Conservation (phyloP, 352 stramenopile species). For the Globisporangium heterothallicum region DNA sequence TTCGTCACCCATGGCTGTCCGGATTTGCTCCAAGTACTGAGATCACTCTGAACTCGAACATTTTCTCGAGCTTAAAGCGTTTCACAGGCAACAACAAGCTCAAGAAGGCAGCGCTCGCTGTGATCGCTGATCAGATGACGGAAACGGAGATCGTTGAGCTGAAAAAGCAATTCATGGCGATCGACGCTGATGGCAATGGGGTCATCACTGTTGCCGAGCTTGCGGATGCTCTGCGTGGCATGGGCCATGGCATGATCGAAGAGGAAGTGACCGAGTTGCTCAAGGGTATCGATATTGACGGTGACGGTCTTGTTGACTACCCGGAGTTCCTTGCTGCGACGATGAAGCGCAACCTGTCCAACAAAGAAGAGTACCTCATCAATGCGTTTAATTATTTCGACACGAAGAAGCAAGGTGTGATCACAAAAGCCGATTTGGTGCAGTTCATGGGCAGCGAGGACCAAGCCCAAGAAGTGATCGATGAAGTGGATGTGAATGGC, state of each 20-base stretch:
- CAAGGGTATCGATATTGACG: constrained; percentile 88
- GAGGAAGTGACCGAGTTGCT: constrained; percentile 85
- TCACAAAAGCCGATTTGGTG: constrained; percentile 86
- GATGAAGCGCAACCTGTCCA: constrained; percentile 86
- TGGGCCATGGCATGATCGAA: constrained; percentile 86
- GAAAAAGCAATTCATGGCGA: constrained; percentile 86
- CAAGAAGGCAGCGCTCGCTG: constrained; percentile 83
- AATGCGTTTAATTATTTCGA: constrained; percentile 91
- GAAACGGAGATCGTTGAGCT: constrained; percentile 79
- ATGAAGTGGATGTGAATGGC: constrained; percentile 88
- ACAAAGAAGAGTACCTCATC: constrained; percentile 84
- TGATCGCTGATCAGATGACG: constrained; percentile 84
- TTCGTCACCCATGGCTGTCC: constrained; percentile 83
- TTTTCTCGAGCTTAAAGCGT: constrained; percentile 82
- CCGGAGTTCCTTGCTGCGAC: constrained; percentile 89
- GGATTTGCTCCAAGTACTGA: constrained; percentile 65
- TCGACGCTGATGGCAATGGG: constrained; percentile 81
- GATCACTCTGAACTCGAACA: constrained; percentile 77
- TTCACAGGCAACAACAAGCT: constrained; percentile 89
- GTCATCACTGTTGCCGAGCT: constrained; percentile 89
- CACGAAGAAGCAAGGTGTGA: constrained; percentile 79
- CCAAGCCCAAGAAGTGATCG: constrained; percentile 89
- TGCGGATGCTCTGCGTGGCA: constrained; percentile 67
- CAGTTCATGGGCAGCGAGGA: constrained; percentile 91
- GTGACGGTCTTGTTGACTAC: constrained; percentile 85